These are phyloP conservation scores for Musa acuminata DNA, from an alignment of 176 grass and related monocot genomes.

Conservation along the genomic window DNA sequence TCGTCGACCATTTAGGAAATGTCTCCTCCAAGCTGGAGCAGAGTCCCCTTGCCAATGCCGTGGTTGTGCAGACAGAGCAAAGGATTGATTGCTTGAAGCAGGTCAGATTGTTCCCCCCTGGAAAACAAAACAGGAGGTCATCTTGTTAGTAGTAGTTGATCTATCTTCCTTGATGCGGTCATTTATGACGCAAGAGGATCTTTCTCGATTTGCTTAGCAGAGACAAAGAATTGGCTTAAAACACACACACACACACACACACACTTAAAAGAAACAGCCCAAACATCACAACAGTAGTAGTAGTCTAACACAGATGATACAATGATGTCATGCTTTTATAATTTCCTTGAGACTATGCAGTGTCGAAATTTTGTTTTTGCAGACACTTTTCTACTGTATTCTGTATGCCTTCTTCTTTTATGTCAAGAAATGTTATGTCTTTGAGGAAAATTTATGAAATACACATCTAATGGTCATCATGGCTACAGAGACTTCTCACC, in stretches of 20 bases:
- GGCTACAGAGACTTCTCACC: conserved; percentile 66
- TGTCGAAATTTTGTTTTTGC: background rate
- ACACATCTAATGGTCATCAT: background rate
- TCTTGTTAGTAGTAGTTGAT: background rate
- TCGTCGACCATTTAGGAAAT: conserved; percentile 78
- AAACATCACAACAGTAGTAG: no score
- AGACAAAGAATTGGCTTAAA: no score
- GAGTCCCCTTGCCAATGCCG: conserved; percentile 36
- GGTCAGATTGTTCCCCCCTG: conserved; percentile 17
- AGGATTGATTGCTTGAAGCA: conserved; percentile 64
- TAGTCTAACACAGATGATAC: no score
- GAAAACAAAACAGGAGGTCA: background rate
- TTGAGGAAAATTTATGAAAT: background rate
- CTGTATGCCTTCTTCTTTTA: background rate
- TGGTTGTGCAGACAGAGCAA: conserved; percentile 42
- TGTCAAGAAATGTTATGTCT: no score
- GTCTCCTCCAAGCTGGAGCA: conserved; percentile 82
- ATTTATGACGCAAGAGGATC: no score
- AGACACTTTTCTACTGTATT: background rate
- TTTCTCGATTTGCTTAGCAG: no score
- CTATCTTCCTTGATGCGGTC: background rate
- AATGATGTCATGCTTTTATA: background rate
- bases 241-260: no score
- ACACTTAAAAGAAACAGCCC: no score
- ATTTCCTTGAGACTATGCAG: background rate